Evolutionary conservation across 2,329 filamentous ascomycete species (phyloP).

Genomic region (Claviceps sp.): DNA sequence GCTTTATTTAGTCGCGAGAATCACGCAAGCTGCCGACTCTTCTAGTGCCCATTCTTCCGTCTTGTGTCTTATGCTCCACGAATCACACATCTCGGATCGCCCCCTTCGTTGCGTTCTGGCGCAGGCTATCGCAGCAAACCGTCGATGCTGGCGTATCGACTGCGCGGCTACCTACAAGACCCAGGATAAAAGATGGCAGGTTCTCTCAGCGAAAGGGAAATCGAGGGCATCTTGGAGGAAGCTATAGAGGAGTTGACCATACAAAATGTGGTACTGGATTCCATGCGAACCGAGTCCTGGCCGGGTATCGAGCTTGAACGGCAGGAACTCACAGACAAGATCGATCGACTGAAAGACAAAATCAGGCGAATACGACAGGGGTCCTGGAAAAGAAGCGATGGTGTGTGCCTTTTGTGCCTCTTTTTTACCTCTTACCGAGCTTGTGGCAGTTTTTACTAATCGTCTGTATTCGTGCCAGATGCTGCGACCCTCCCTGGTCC

Average conservation of each 20-base stretch:
- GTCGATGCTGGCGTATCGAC: slow-evolving; percentile 3
- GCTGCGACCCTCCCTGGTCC: not conserved
- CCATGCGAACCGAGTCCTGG: slow-evolving; percentile 18
- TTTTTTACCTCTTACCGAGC: not conserved
- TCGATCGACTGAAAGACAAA: slow-evolving; percentile 19
- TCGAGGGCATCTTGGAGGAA: slow-evolving; percentile 10
- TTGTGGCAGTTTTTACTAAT: not conserved
- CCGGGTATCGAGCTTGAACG: slow-evolving; percentile 17
- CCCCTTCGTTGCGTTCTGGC: not conserved
- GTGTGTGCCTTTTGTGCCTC: not conserved
- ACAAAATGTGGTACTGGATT: slow-evolving; percentile 28
- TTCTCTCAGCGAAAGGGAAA: not conserved
- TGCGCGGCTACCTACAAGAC: slow-evolving; percentile 5
- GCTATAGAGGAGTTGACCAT: slow-evolving; percentile 29
- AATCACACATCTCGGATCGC: too few relatives aligned
- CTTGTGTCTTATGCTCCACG: not conserved
- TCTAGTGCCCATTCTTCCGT: not conserved
- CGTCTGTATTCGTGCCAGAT: not conserved
- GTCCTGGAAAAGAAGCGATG: not conserved
- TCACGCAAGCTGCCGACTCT: not conserved
- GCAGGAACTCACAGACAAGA: not conserved
- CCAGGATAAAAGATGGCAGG: not conserved
- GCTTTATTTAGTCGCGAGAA: not conserved
- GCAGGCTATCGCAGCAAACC: not conserved
- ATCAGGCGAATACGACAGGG: slow-evolving; percentile 10